Percentiles rank a stretch among this genome's conserved stretches.
Evolutionary conservation across 1,284 basidiomycete species (phyloP).

Genomic region (Cutaneotrichosporon mucoides): DNA sequence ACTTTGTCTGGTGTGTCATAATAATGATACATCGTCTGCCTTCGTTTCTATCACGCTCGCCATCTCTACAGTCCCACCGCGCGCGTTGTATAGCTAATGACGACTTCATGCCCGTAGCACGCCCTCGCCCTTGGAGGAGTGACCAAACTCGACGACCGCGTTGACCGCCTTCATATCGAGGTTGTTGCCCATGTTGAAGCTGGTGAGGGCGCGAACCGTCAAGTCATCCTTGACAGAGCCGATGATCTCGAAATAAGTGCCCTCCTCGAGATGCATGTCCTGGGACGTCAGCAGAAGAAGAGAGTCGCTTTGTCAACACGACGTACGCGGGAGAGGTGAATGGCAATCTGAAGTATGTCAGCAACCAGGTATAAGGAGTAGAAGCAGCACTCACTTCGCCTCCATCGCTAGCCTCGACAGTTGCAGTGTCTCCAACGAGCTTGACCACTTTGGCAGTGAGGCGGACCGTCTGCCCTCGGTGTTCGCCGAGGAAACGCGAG

Average conservation of each 20-base stretch:
- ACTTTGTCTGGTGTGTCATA: not conserved
- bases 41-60: not conserved
- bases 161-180: conserved; percentile 51
- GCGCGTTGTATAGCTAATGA: not conserved
- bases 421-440: conserved; percentile 57
- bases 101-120: conserved; percentile 23
- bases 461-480: conserved; percentile 58
- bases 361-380: not conserved
- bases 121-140: conserved; percentile 40
- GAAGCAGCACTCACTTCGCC: conserved; percentile 53
- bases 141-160: conserved; percentile 39
- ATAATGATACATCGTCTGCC: conserved; percentile 1
- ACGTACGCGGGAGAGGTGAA: conserved; percentile 55
- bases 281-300: conserved; percentile 28
- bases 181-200: conserved; percentile 60
- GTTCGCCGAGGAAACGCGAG: conserved; percentile 31
- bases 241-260: conserved; percentile 66
- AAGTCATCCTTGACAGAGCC: conserved; percentile 62
- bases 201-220: conserved; percentile 61
- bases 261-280: conserved; percentile 55
- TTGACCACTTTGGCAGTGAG: conserved; percentile 66
- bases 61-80: not conserved
- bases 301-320: too few relatives aligned
- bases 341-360: conserved; percentile 52
- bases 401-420: conserved; percentile 67